These are phyloP conservation scores for Oropetium thomaeum DNA, from an alignment of 176 grass and related monocot species.

Conservation along the genomic window DNA sequence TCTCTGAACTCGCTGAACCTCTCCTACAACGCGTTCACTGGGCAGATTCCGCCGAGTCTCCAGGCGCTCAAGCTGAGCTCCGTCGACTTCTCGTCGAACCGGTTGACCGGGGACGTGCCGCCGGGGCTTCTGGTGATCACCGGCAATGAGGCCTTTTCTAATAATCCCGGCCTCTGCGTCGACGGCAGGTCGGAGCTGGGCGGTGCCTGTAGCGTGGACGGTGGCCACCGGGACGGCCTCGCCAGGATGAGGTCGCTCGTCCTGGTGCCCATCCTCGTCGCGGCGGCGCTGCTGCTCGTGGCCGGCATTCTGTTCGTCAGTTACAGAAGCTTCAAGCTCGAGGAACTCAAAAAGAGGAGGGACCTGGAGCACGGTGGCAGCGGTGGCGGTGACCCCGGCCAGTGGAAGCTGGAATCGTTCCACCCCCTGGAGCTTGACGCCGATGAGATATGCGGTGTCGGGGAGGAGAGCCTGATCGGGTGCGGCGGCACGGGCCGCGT, in stretches of 20 bases:
- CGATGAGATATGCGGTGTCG: conserved; percentile 63
- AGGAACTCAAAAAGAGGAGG: conserved; percentile 45
- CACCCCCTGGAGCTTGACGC: conserved; percentile 69
- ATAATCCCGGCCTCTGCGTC: conserved; percentile 60
- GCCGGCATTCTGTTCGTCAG: conserved; percentile 57
- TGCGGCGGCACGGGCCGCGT: conserved; percentile 71
- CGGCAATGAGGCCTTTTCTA: conserved; percentile 45
- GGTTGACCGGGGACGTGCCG: conserved; percentile 56
- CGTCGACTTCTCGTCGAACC: conserved; percentile 77
- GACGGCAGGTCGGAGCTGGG: conserved; percentile 40
- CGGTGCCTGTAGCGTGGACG: conserved; percentile 43
- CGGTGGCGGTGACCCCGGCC: conserved; percentile 19
- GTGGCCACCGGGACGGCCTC: conserved; percentile 26
- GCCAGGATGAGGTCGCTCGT: conserved; percentile 23
- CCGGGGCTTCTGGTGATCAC: conserved; percentile 52
- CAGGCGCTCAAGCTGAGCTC: conserved; percentile 68
- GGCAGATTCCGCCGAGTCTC: conserved; percentile 56
- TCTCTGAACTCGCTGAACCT: conserved; percentile 79
- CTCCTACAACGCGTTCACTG: conserved; percentile 49
- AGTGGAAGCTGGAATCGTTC: conserved; percentile 90
- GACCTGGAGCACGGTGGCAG: conserved; percentile 50
- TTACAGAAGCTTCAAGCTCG: conserved; percentile 66
- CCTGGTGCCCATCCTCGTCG: conserved; percentile 42
- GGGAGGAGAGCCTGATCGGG: conserved; percentile 70
- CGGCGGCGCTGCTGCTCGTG: conserved; percentile 47